Evolutionary conservation across 441 rosid genomes (phyloP), one percentile per base, ranked within the genome.

Genomic region (Iberis amara): DNA sequence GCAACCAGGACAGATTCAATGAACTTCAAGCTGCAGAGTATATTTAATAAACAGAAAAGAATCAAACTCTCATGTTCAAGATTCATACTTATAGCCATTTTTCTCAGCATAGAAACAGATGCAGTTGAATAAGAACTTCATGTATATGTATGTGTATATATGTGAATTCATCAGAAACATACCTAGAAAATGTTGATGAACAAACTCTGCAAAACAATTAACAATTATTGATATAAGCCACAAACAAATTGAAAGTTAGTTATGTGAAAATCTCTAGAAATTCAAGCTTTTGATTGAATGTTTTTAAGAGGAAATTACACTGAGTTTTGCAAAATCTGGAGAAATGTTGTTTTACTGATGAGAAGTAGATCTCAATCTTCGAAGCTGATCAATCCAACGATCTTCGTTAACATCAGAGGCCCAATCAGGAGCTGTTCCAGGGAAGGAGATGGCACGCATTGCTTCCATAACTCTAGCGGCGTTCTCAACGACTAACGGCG

Each of bases 401-500:
- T 81, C 82, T 51, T 87, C 96, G 0, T 82, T 72, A 37, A 80
- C 65, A 54, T 58, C 68, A 30, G 69, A 72, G 8, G 73, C 78
- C 96, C 98, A 88, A 47, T 73, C 86, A 57, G 98, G 98, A 60
- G 80, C 77, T 3, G 55, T 67, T 12, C 92, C 89, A 3, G 69
- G 68, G 14, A 83, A 83, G 5, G 95, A 75, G 14, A 85, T 68
- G 24, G 82, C 82, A 1, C 95, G 85, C 96, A 91, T 91, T 8
- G 95, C 95, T 32, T 87, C 95, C 81, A 76, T 71, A 30, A 87
- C 83, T 53, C 90, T 72, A 55, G 38, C 45, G 9, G 89, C 83
- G 41, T 72, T 72, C 70, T 85, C 95, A n/a, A 56, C 58, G 51
- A 75, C 41, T 66, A 91, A 61, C 60, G 94, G 85, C 50, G 92